These are phyloP conservation scores for Kurtzmaniella quercitrusa DNA, from an alignment of 1,139 yeast species.

Conservation along the genomic window DNA sequence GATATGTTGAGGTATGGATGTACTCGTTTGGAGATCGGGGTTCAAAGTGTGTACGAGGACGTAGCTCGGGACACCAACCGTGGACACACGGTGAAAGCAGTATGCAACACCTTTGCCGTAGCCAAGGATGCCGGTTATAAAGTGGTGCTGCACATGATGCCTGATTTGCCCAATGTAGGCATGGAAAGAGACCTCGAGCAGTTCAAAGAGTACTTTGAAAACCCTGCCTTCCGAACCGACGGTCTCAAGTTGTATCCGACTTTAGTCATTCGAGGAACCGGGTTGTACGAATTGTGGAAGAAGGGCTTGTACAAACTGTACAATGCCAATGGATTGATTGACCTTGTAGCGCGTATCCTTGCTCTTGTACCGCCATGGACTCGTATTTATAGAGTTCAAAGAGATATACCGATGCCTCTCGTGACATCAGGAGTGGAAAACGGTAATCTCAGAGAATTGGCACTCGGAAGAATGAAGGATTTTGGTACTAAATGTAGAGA, in stretches of 20 bases:
- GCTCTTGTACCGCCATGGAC: conserved; percentile 99
- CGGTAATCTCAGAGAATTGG: conserved; percentile 93
- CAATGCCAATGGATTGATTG: conserved; percentile 91
- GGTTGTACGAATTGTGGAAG: conserved; percentile 95
- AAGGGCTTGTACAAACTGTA: conserved; percentile 92
- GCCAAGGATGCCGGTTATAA: conserved; percentile 98
- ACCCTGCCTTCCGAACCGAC: conserved; percentile 95
- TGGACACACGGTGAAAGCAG: conserved; percentile 96
- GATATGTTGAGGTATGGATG: conserved; percentile 97
- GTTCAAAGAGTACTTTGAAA: conserved; percentile 92
- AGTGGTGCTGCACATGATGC: conserved; percentile 99
- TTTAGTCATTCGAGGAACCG: conserved; percentile 95
- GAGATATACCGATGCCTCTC: conserved; percentile 99
- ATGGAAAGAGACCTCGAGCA: conserved; percentile 98
- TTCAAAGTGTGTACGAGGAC: conserved; percentile 94
- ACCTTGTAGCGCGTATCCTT: conserved; percentile 88
- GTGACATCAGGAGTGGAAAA: conserved; percentile 98
- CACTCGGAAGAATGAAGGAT: conserved; percentile 96
- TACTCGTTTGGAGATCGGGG: conserved; percentile 95
- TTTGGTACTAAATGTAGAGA: conserved; percentile 95
- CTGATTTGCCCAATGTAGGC: conserved; percentile 97
- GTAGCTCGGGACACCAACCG: conserved; percentile 98
- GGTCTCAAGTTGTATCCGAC: conserved; percentile 96
- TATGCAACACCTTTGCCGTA: conserved; percentile 89
- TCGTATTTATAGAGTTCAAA: conserved; percentile 93